These are phyloP conservation scores for Gelatoporia subvermispora DNA, from an alignment of 768 basidiomycete species.

Conservation along the genomic window DNA sequence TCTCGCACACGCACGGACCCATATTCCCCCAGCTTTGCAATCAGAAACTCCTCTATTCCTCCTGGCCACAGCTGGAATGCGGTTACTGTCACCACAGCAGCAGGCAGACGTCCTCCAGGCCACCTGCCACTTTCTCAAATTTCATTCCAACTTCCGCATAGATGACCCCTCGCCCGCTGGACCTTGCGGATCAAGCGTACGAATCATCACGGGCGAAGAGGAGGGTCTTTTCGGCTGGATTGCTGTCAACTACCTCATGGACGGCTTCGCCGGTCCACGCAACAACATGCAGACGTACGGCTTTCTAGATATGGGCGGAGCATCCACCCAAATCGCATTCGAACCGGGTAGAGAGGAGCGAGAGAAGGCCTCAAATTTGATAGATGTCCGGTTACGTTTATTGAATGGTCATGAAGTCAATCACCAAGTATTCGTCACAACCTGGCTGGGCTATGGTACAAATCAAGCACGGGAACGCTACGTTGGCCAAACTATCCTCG, in stretches of 20 bases:
- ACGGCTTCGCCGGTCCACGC: conserved; percentile 68
- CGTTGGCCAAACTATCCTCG: conserved; percentile 59
- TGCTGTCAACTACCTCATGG: conserved; percentile 98
- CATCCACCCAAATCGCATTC: conserved; percentile 98
- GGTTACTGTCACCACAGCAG: conserved; percentile 64
- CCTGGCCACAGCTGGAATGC: conserved; percentile 97
- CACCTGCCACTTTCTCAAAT: conserved; percentile 71
- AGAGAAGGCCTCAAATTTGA: conserved; percentile 54
- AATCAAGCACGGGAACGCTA: conserved; percentile 96
- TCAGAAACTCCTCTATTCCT: conserved; percentile 86
- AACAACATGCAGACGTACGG: conserved; percentile 83
- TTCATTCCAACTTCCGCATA: conserved; percentile 75
- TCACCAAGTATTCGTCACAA: conserved; percentile 95
- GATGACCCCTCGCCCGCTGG: conserved; percentile 60
- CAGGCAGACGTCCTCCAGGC: conserved; percentile 70
- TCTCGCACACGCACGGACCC: conserved; percentile 71
- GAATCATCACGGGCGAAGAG: conserved; percentile 96
- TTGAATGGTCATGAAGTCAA: conserved; percentile 81
- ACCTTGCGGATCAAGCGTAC: conserved; percentile 88
- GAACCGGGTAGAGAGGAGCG: conserved; percentile 67
- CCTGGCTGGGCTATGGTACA: conserved; percentile 97
- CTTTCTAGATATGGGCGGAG: conserved; percentile 99
- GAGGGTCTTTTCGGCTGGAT: conserved; percentile 99
- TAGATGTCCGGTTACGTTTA: conserved; percentile 77
- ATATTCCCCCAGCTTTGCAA: conserved; percentile 85